Conservation (phyloP, 2,329 filamentous ascomycete species). For the Colletotrichum caudatum region DNA sequence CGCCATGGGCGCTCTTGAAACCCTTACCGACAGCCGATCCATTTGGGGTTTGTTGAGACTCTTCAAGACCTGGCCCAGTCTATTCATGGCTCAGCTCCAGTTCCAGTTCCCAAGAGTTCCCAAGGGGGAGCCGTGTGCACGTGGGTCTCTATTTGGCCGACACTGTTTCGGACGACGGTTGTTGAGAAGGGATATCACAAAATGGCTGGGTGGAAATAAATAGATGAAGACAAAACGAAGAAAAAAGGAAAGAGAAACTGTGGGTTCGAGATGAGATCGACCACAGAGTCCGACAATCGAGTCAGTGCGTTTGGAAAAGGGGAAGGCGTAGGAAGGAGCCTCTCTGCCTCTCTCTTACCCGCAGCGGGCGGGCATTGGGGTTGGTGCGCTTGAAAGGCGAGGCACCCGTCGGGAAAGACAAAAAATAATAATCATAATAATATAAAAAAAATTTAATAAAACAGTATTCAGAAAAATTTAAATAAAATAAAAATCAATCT, state of each 20-base stretch:
- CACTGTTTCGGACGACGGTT: conserved; percentile 5
- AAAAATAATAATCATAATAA: background rate
- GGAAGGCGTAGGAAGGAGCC: background rate
- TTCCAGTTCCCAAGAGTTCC: conserved; percentile 1
- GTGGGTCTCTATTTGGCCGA: conserved; percentile 46
- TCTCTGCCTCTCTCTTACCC: conserved; percentile 4
- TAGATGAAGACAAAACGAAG: conserved; percentile 3
- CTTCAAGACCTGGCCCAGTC: conserved; percentile 15
- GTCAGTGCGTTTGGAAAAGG: conserved; percentile 6
- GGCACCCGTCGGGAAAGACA: conserved; percentile 4
- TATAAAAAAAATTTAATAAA: too few relatives aligned
- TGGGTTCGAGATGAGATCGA: conserved; percentile 42
- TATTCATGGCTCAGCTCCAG: conserved; percentile 12
- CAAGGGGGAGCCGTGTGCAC: conserved; percentile 39
- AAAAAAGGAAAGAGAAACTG: conserved; percentile 37
- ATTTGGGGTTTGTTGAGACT: conserved; percentile 1
- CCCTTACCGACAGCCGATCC: conserved; percentile 15
- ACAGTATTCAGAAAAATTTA: too few relatives aligned
- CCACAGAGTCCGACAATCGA: background rate
- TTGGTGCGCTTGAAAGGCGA: conserved; percentile 36
- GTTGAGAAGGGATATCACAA: conserved; percentile 14
- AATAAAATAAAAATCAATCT: too few relatives aligned
- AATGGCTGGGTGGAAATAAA: background rate
- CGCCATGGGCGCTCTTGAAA: conserved; percentile 24
- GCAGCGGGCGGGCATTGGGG: conserved; percentile 22